Evolutionary conservation across 352 stramenopile species (phyloP), one percentile per base, ranked within the genome.

Genomic region (Phytopythium helicoides): DNA sequence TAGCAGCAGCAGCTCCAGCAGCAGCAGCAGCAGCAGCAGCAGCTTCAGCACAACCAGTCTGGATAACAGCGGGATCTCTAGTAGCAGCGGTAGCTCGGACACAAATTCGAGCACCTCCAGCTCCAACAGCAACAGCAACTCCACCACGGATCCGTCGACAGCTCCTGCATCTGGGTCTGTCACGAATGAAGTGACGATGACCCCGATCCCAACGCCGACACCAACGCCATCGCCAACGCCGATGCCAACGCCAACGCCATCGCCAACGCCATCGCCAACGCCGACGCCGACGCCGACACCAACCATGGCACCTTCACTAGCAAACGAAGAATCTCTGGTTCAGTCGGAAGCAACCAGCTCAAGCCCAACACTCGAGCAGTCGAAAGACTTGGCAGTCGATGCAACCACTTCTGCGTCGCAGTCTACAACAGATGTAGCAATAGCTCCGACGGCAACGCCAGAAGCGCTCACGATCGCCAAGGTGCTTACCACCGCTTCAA

Each of bases 61-160:
- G 14, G 23, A 15, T 10, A 25, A 26, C 47, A 54, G 36, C 35
- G 36, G 34, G 3, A 33, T 36, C 16, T 16, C 6, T 15, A 62
- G 31, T 21, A 61, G 15, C 40, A 56, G 44, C 14, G 28, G 14
- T 19, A 31, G 31, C 39, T 42, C 28, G 33, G 34, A 44, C 8
- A 50, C 28, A 25, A 31, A 19, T n/a, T 51, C 37, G 19, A 40
- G 35, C 40, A 50, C 33, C 34, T 51, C n/a, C n/a, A n/a, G n/a
- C 49, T 28, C 21, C 37, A 23, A 37, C 22, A 33, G 45, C 31
- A 42, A 31, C 35, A 53, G 26, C 31, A 25, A 35, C 26, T 21
- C 18, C 18, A 23, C 25, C 6, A 11, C 55, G 4, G 31, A 50
- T 8, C 19, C 31, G n/a, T 33, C 28, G 28, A 9, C 5, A 9